Base-by-base conservation (phyloP, 805 yeast genomes). In the Schwanniomyces sp. region DNA sequence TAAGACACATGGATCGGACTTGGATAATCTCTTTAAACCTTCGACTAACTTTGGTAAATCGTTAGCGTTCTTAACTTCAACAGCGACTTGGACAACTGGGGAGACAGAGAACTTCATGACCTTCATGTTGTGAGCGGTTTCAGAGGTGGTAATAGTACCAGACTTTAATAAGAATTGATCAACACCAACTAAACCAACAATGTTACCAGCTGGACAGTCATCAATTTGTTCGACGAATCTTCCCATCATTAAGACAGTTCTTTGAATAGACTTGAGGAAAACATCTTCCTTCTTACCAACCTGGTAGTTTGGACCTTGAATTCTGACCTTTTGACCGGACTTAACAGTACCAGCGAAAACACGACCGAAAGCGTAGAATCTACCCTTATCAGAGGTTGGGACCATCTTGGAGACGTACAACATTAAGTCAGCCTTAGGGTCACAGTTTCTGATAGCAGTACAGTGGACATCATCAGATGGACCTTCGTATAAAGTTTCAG, bases 321-420 rank as follows among this genome's bases (percentile, higher is more conserved):
- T 92, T 84, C 99, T 89, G 72, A 92, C 96, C 89, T 92, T 92
- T 85, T 86, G 90, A 80, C 99, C 99, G 67, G 97, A 89, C 76
- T 80, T 88, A 70, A 94, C 97, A 70, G 98, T 92, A 91, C 99
- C 99, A 66, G 98, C 88, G 83, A 92, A 92, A 75, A 92, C 98
- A 85, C 99, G 94, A 80, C 99, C 99, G 82, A 92, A 94, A 72
- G 99, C 99, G 87, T 91, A 92, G 96, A 92, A 92, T 83, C 99
- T 91, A 86, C 99, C 99, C 85, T 92, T 94, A 80, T 92, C 99
- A 66, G 98, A 92, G 75, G 99, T 92, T 79, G 99, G 99, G 64
- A 92, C 98, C 99, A 92, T 92, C 96, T 92, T 92, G 80, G 98
- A 94, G 71, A 92, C 94, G 91, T 92, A 92, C 73, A 92, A 85